Percentiles rank a stretch among this genome's conserved stretches.
Evolutionary conservation across 2,329 filamentous ascomycete genomes (phyloP).

Genomic region (Xylaria sp.): DNA sequence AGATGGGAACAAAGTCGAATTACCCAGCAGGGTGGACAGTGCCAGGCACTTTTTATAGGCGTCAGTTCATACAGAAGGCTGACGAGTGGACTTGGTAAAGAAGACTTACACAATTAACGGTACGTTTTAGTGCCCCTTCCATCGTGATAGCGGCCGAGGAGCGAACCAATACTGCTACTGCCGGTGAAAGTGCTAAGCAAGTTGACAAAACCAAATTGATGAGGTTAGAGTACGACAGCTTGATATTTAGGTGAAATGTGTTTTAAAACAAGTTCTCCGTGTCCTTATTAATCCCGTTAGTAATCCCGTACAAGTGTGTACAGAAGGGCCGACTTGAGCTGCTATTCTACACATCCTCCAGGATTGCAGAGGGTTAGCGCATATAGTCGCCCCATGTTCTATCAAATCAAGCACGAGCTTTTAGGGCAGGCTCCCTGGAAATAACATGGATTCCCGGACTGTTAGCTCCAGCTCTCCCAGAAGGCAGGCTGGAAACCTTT

Average conservation of each 20-base stretch:
- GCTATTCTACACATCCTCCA: background rate
- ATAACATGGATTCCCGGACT: background rate
- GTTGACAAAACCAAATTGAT: background rate
- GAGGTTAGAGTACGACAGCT: background rate
- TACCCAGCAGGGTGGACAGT: background rate
- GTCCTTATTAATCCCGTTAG: background rate
- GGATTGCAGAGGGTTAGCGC: background rate
- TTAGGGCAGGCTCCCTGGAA: background rate
- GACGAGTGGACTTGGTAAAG: background rate
- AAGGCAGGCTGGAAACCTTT: background rate
- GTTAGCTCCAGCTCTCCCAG: background rate
- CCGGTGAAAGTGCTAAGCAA: background rate
- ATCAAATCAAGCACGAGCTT: background rate
- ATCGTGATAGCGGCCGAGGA: background rate
- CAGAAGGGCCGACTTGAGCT: background rate
- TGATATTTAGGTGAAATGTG: background rate
- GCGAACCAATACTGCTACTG: background rate
- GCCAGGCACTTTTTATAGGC: background rate
- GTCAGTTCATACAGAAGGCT: background rate
- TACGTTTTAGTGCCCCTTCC: background rate
- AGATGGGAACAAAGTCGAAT: conserved; percentile 1
- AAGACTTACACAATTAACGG: background rate
- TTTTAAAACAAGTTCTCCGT: background rate
- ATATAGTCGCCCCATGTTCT: background rate
- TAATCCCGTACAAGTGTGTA: background rate